Base-by-base conservation (phyloP, 2,329 filamentous ascomycete genomes). In the Hymenoscyphus occultus region DNA sequence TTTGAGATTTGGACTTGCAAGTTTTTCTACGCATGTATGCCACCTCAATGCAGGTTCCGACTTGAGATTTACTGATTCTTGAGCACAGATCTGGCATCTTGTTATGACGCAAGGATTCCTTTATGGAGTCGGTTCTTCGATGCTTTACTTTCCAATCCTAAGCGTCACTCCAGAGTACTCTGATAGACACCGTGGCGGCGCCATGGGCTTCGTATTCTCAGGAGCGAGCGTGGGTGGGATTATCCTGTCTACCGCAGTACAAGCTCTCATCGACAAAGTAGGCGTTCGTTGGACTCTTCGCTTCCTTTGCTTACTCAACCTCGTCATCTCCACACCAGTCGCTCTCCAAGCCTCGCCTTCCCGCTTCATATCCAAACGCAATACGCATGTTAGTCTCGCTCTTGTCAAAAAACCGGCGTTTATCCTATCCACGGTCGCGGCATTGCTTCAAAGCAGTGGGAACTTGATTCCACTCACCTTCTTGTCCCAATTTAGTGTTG, bases 121-220 rank as follows among this genome's bases (percentile, higher is more conserved):
- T 14, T 83, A 79, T 62, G 80, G 75, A 0, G 70, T 81, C 7
- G 80, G 80, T 0, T 78, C 78, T 7, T 76, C 75, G 0, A 64
- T 81, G 7, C 72, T 77, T 16, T 82, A 81, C 64, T 76, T 73
- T 13, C 79, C 80, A 0, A 74, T 83, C 35, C 71, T 82, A 2
- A 77, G 76, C 14, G 78, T 80, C 2, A 79, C 81, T 10, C 80
- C 81, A 0, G 81, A 83, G 69, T 84, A 82, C 68, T 83, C 83
- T 66, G 77, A 75, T 40, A 76, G 74, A n/a, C 79, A 80, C 65
- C 77, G 80, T 6, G 81, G 80, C 1, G 78, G 77, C 5, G 80
- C 80, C 2, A 79, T 82, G 75, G 80, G 79, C 0, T 76, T 82
- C 60, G 79, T 80, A 28, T 70, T 80, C 19, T 76, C 77, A 0